Percentiles rank a stretch among this genome's conserved stretches.
These are phyloP conservation scores for Immersiporthe knoxdaviesiana DNA, from an alignment of 2,329 filamentous ascomycete genomes.

Conservation along the genomic window DNA sequence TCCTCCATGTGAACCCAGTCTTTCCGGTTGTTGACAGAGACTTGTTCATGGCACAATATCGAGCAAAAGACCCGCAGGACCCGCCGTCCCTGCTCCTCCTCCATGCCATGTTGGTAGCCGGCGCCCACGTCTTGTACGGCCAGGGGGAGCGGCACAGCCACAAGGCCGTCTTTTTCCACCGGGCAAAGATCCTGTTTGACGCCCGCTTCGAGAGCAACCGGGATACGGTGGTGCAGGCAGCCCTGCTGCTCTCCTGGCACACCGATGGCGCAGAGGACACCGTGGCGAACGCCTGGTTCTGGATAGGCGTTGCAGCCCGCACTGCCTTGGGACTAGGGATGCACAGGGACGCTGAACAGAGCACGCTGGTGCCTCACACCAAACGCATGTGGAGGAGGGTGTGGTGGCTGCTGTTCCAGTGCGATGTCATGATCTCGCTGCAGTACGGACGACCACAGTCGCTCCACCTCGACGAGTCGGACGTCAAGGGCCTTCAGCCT, in stretches of 20 bases:
- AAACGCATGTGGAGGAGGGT: slow-evolving; percentile 43
- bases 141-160: no score
- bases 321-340: slow-evolving; percentile 12
- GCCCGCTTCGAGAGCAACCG: slow-evolving; percentile 8
- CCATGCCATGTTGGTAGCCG: no score
- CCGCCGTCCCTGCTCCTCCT: no score
- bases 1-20: slow-evolving; percentile 52
- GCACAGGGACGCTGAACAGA: slow-evolving; percentile 24
- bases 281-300: slow-evolving; percentile 4
- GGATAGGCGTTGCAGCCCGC: slow-evolving; percentile 4
- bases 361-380: slow-evolving; percentile 35
- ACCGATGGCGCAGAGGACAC: slow-evolving; percentile 4
- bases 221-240: slow-evolving; percentile 6
- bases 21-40: slow-evolving; percentile 57
- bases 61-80: slow-evolving; percentile 42
- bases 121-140: no score
- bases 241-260: slow-evolving; percentile 9
- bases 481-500: no score
- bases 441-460: slow-evolving; percentile 51
- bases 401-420: slow-evolving; percentile 48
- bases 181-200: slow-evolving; percentile 6
- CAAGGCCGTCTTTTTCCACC: no score
- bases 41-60: slow-evolving; percentile 54
- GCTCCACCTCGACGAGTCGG: no score
- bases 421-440: slow-evolving; percentile 42